A percentile compares a stretch with the other conserved stretches of the same genome.
Conservation (phyloP, 129 eudicot species). For the Kitagawia praeruptora region DNA sequence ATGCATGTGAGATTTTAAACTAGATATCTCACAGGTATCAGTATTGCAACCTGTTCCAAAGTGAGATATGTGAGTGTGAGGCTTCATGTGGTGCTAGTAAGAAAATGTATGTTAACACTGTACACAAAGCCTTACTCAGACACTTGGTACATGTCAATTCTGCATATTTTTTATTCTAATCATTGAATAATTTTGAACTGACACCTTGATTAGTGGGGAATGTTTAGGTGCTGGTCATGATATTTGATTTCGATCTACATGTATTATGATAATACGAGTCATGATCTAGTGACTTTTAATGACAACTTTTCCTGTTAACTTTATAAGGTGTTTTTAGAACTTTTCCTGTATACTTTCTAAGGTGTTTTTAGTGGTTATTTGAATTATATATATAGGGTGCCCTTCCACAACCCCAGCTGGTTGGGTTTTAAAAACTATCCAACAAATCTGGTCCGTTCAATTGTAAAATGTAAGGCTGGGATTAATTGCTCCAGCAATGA, state of each 20-base stretch:
- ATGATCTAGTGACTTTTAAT: neutral
- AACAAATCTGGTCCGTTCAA: too few species aligned
- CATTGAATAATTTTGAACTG: neutral
- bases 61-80: neutral
- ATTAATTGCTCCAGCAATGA: too few species aligned
- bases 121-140: too few species aligned
- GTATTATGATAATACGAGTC: neutral
- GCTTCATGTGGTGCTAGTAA: neutral
- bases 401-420: too few species aligned
- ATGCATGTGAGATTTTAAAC: too few species aligned
- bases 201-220: neutral
- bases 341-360: too few species aligned
- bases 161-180: too few species aligned
- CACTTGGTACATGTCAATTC: neutral
- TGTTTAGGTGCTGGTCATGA: neutral
- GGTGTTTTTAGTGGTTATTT: neutral
- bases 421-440: too few species aligned
- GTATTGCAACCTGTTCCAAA: neutral
- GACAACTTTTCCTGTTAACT: neutral
- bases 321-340: neutral
- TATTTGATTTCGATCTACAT: neutral
- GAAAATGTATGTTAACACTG: neutral
- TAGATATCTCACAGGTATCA: neutral
- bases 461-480: too few species aligned
- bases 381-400: too few species aligned